These are phyloP conservation scores for Jatropha podagrica DNA, from an alignment of 441 rosid species.

Conservation along the genomic window DNA sequence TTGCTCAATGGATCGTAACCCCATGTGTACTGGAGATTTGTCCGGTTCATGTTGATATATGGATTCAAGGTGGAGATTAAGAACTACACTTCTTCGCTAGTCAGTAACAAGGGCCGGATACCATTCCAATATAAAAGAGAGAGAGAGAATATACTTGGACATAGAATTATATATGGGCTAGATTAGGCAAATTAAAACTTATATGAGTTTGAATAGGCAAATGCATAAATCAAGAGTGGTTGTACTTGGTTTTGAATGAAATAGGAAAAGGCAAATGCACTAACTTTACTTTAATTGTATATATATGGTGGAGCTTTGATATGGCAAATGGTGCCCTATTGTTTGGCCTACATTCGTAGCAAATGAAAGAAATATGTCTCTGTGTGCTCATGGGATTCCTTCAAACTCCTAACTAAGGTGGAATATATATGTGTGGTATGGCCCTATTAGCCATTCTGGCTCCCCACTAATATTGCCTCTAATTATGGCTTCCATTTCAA, in stretches of 20 bases:
- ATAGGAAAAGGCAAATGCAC: background rate
- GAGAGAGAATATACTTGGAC: background rate
- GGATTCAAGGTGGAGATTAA: too few relatives aligned
- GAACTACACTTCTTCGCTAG: too few relatives aligned
- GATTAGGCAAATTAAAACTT: background rate
- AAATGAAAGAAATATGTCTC: background rate
- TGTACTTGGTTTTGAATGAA: background rate
- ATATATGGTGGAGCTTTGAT: background rate
- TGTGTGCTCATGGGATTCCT: slow-evolving; percentile 21
- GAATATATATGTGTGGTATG: background rate
- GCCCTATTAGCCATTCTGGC: slow-evolving; percentile 8
- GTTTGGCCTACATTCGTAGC: background rate
- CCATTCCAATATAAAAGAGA: too few relatives aligned
- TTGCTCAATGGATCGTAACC: too few relatives aligned
- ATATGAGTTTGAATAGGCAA: background rate
- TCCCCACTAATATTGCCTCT: slow-evolving; percentile 15
- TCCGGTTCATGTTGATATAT: too few relatives aligned
- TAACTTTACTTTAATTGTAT: background rate
- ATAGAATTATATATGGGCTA: background rate
- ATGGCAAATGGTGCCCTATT: slow-evolving; percentile 16
- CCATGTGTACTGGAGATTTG: too few relatives aligned
- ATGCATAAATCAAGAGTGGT: background rate
- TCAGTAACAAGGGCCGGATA: too few relatives aligned
- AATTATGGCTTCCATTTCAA: slow-evolving; percentile 25
- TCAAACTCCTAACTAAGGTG: background rate